phyloP scores from a whole-genome alignment of 257 asterid genomes.

The Solanum lignicaule region DNA sequence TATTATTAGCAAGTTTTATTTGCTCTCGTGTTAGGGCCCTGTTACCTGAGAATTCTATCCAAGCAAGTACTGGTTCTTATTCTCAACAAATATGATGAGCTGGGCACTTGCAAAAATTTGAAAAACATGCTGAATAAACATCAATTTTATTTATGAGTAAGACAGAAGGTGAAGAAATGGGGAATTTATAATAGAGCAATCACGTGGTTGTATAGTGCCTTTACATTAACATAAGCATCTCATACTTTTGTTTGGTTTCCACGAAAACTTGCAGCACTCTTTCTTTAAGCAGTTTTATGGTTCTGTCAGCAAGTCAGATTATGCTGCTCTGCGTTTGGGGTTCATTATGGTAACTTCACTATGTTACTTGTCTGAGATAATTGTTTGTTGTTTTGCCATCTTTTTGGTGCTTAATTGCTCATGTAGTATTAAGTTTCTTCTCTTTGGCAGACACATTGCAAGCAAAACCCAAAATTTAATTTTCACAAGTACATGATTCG shows the following conservation, averaged over 20 bases:
- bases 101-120: background rate
- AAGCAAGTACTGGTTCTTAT: background rate
- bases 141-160: background rate
- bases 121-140: background rate
- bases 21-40: background rate
- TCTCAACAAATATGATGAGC: background rate
- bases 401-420: background rate
- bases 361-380: background rate
- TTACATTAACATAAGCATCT: background rate
- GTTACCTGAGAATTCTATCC: background rate
- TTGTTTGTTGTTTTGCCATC: background rate
- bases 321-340: slow-evolving; percentile 75
- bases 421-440: slow-evolving; percentile 5
- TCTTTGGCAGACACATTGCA: slow-evolving; percentile 67
- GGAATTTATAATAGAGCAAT: background rate
- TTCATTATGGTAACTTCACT: slow-evolving; percentile 60
- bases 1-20: background rate
- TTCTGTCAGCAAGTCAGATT: slow-evolving; percentile 88
- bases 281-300: slow-evolving; percentile 87
- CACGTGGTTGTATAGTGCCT: background rate
- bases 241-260: background rate
- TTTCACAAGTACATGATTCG: slow-evolving; percentile 97
- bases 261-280: slow-evolving; percentile 53
- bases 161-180: background rate
- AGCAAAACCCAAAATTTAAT: slow-evolving; percentile 80